Evolutionary conservation across 139 green algal species (phyloP), one percentile per base, ranked within the genome.

Genomic region (Chlorella vulgaris): DNA sequence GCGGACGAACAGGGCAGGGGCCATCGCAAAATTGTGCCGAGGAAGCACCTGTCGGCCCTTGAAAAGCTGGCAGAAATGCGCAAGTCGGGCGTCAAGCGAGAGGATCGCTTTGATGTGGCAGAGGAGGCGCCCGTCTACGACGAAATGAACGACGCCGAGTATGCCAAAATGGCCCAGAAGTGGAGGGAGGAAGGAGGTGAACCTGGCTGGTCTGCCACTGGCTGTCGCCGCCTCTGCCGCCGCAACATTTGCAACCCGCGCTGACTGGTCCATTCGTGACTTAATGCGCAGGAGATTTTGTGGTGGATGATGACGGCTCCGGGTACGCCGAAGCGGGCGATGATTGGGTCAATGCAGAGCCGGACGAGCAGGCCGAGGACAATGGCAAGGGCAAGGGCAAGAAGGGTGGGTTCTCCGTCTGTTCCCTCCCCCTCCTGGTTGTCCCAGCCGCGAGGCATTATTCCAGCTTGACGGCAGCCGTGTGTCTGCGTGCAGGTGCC

Each of bases 41-140:
- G 74, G 19, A 90, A 89, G 40, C 71, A 68, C 22, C 77, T 80
- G 43, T 78, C 58, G 15, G 86, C 84, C 10, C 73, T 91, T 4
- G 84, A 83, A 8, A 62, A 87, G 78, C 67, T 92, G 39, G 67
- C 70, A 4, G 86, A 91, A 35, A 68, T 91, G 33, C 71, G 84
- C 31, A 81, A 86, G 29, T 80, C 76, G 60, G 88, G 88, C 2
- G 76, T 28, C 55, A 94, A 92, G 79, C 88, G 91, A 10, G 87
- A 82, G 4, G 76, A 91, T 7, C 79, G 68, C 0, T 98, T 89
- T 74, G 84, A 97, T 69, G 28, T 96, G 0, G 91, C 93, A 51
- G 85, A 96, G 63, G 95, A 99, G 78, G 88, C 92, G 10, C 85
- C 84, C 15, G 87, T 99, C 0, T 99, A 98, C 86, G 95, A 99